phyloP scores from a whole-genome alignment of 345 rosid species.

The Gossypium thurberi region DNA sequence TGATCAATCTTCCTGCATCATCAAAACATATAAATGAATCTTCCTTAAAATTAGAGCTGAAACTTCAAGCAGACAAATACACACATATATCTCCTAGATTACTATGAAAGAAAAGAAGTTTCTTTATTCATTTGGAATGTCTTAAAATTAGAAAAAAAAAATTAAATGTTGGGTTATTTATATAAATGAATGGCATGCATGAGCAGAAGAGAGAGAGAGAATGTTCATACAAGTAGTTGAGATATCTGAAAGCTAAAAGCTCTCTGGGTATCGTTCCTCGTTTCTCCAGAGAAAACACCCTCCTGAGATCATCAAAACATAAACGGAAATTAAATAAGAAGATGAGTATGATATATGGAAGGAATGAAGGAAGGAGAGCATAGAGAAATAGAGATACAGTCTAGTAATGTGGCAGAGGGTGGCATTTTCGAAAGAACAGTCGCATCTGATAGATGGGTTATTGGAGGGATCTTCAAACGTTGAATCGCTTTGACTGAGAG shows the following conservation, averaged over 20 bases:
- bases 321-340: not conserved
- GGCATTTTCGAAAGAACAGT: conserved; percentile 31
- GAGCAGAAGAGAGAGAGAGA: not conserved
- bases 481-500: conserved; percentile 22
- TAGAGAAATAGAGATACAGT: not conserved
- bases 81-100: not conserved
- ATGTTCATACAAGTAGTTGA: conserved; percentile 1
- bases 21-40: not conserved
- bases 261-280: conserved; percentile 26
- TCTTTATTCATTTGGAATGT: too few species aligned
- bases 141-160: not conserved
- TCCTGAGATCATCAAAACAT: conserved; percentile 15
- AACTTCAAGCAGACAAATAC: not conserved
- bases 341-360: not conserved
- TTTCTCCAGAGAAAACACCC: conserved; percentile 18
- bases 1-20: conserved; percentile 29
- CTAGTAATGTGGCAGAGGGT: conserved; percentile 17
- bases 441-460: conserved; percentile 60
- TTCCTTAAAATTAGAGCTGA: not conserved
- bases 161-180: not conserved
- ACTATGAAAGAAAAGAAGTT: too few species aligned
- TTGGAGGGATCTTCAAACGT: conserved; percentile 17
- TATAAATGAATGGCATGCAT: not conserved
- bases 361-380: not conserved
- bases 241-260: conserved; percentile 19